Conservation (phyloP, 2,329 filamentous ascomycete genomes). For the Aspergillus costaricaensis region DNA sequence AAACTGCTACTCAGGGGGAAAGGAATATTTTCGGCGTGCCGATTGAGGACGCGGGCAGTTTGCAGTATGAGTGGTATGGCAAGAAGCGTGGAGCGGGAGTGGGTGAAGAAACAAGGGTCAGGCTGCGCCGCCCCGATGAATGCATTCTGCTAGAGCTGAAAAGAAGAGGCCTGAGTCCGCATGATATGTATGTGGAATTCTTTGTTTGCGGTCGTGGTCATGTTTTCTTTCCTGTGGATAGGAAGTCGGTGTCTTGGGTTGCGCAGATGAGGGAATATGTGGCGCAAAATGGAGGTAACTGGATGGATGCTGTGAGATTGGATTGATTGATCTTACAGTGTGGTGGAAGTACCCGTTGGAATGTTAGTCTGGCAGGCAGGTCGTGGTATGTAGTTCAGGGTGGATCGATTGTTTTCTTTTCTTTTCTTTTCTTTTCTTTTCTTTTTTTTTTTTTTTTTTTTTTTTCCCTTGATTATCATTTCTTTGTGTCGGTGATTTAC, state of each 20-base stretch:
- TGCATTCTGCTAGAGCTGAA: conserved; percentile 60
- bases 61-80: conserved; percentile 42
- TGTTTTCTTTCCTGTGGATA: neutral
- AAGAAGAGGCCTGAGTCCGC: conserved; percentile 55
- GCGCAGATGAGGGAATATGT: conserved; percentile 1
- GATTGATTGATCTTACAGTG: neutral
- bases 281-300: conserved; percentile 3
- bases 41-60: conserved; percentile 53
- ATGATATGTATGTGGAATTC: conserved; percentile 58
- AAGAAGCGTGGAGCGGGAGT: conserved; percentile 13
- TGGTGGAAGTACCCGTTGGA: neutral
- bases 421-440: too few relatives aligned
- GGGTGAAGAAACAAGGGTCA: conserved; percentile 18
- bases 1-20: conserved; percentile 21
- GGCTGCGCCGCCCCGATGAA: conserved; percentile 60
- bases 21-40: conserved; percentile 55
- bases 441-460: too few relatives aligned
- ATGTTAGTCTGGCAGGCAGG: neutral
- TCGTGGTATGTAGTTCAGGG: neutral
- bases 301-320: conserved; percentile 10
- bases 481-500: too few relatives aligned
- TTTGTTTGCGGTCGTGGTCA: conserved; percentile 39
- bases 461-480: too few relatives aligned
- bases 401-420: too few relatives aligned
- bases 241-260: conserved; percentile 7